Evolutionary conservation across 345 rosid genomes (phyloP).

Genomic region (Dovyalis caffra): DNA sequence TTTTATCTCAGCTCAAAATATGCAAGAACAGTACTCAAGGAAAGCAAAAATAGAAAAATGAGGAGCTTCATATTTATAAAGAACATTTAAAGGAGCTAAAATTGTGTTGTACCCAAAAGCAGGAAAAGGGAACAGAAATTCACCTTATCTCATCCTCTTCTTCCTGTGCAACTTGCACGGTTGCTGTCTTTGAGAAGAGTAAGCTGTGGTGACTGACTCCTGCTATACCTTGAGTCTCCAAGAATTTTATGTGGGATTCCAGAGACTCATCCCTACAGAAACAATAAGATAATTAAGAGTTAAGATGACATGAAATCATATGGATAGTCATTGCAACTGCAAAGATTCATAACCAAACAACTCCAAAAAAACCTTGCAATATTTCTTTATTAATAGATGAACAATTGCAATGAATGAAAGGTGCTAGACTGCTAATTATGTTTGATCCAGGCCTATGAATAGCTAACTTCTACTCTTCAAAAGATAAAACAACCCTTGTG

Average conservation of each 20-base stretch:
- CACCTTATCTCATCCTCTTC: constrained; percentile 67
- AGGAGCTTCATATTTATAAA: not conserved
- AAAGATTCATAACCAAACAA: too few species aligned
- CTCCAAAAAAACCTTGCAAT: too few species aligned
- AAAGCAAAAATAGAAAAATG: not conserved
- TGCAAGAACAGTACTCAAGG: constrained; percentile 10
- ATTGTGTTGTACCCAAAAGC: not conserved
- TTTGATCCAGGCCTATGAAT: not conserved
- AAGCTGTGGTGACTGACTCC: constrained; percentile 96
- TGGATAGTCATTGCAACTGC: not conserved
- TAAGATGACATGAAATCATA: not conserved
- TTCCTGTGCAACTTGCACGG: constrained; percentile 52
- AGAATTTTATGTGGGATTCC: constrained; percentile 61
- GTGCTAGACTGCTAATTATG: not conserved
- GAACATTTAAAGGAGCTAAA: not conserved
- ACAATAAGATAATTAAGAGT: not conserved
- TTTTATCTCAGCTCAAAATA: not conserved
- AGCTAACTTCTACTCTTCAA: not conserved
- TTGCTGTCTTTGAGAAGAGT: constrained; percentile 86
- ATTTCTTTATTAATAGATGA: not conserved
- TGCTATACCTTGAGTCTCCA: constrained; percentile 80
- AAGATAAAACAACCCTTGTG: not conserved
- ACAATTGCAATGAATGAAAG: not conserved
- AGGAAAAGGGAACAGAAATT: not conserved
- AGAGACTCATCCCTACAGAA: constrained; percentile 57